Conservation (phyloP, 495 filamentous ascomycete genomes). For the Tuber microsphaerosporum region DNA sequence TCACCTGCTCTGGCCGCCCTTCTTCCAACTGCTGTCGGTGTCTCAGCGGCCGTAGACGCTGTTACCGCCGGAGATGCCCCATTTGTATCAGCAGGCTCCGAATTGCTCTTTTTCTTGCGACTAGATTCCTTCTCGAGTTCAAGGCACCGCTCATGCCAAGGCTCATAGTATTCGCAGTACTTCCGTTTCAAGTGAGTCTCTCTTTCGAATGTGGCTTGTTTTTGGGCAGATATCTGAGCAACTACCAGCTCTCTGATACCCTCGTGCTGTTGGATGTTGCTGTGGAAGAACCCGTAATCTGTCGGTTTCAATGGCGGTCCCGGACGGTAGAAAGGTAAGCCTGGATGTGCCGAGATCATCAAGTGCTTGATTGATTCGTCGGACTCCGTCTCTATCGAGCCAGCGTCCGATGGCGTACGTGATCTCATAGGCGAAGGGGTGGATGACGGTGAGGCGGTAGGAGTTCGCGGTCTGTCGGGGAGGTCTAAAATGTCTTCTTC, state of each 20-base stretch:
- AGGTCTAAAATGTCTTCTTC: slow-evolving; percentile 18
- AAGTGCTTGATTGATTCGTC: slow-evolving; percentile 23
- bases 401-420: slow-evolving; percentile 21
- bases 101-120: slow-evolving; percentile 38
- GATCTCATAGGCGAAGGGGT: slow-evolving; percentile 31
- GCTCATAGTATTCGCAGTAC: slow-evolving; percentile 31
- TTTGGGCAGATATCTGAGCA: slow-evolving; percentile 36
- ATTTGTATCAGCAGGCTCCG: slow-evolving; percentile 33
- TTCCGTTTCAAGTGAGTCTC: slow-evolving; percentile 35
- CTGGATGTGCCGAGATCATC: slow-evolving; percentile 10
- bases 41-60: slow-evolving; percentile 20
- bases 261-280: slow-evolving; percentile 31
- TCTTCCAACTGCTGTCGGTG: slow-evolving; percentile 23
- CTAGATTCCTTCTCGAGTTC: slow-evolving; percentile 38
- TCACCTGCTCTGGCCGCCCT: slow-evolving; percentile 36
- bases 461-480: slow-evolving; percentile 16
- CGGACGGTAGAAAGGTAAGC: slow-evolving; percentile 34
- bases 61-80: slow-evolving; percentile 32
- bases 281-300: slow-evolving; percentile 34
- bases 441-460: slow-evolving; percentile 23
- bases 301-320: slow-evolving; percentile 34
- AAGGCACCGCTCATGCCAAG: slow-evolving; percentile 32
- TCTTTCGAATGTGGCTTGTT: slow-evolving; percentile 31
- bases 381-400: slow-evolving; percentile 30
- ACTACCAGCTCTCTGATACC: slow-evolving; percentile 33